phyloP scores from a whole-genome alignment of 2,329 filamentous ascomycete species.

The Chaetoscypha palmicola region DNA sequence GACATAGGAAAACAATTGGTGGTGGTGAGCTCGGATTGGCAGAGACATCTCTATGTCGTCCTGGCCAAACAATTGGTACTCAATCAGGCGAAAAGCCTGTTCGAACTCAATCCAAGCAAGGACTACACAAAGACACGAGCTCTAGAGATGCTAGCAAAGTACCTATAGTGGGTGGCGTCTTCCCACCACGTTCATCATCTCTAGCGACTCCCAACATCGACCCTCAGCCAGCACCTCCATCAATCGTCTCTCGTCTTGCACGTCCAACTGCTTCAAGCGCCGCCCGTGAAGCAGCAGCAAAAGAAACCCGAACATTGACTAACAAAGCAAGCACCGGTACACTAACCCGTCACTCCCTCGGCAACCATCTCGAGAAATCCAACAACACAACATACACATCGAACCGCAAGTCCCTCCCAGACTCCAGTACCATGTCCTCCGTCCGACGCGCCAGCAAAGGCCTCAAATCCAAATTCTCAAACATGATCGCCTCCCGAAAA shows the following conservation, averaged over 20 bases:
- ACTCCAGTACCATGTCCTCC: neutral
- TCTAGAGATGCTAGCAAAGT: too few species aligned
- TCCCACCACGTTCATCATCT: constrained; percentile 4
- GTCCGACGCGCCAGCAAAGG: constrained; percentile 3
- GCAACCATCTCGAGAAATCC: neutral
- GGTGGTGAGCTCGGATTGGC: neutral
- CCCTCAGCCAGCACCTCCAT: neutral
- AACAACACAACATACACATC: too few species aligned
- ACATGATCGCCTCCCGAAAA: neutral
- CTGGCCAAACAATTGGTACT: too few species aligned
- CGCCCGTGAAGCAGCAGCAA: constrained; percentile 7
- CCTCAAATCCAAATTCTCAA: neutral
- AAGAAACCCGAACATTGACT: neutral
- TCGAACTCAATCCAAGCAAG: too few species aligned
- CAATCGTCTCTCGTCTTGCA: constrained; percentile 5
- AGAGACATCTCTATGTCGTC: neutral
- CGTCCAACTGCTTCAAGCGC: constrained; percentile 11
- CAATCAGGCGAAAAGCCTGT: too few species aligned
- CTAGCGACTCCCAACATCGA: neutral
- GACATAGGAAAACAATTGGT: neutral
- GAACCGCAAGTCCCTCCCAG: neutral
- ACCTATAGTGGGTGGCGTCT: too few species aligned
- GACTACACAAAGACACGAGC: too few species aligned
- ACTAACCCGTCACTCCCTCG: neutral
- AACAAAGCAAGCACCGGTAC: neutral